Base-by-base conservation (phyloP, 768 basidiomycete genomes). In the Pisolithus tinctorius region DNA sequence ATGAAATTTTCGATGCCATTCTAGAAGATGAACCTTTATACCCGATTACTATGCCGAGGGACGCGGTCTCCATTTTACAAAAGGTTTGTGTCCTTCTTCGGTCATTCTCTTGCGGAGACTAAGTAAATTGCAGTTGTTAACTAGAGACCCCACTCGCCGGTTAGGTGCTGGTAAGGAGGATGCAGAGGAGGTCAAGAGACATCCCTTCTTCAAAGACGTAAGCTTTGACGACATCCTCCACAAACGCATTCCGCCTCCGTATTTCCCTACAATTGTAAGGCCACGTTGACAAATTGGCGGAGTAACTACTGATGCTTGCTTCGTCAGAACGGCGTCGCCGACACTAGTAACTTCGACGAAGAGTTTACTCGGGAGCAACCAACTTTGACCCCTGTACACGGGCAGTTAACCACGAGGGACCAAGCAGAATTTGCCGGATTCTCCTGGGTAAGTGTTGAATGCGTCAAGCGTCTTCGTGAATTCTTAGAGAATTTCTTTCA, bases 1-100 rank as follows among this genome's bases (percentile, higher is more conserved):
- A 99, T 63, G 96, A 99, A 75, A 98, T 99, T 53, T 99, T 98
- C 66, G 96, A 99, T 68, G 96, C 96, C 38, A 98, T 99, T 59
- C 71, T 99, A 30, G 96, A 98, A 68, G 96, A 99, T 63, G 96
- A 98, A 66, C 95, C 94, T 26, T 66, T 99, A 54, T 99, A 98
- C 70, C 96, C 96, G 2, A 98, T 99, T 58, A 97, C 96, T 6
- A 99, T 99, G 96, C 96, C 94, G 7, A 79, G 92, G 48, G 95
- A 98, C 61, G 93, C 93, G 6, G 94, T 98, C 42, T 92, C 92
- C 17, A 88, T 98, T 56, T 63, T 99, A 51, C 93, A 96, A 65
- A 93, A 93, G 79, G 94, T 93, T 58, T 49, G 20, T 8, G 68
- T 58, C 11, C 27, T 13, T 23, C 10, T 30, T 20, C 6, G 10